phyloP scores from a whole-genome alignment of 208 protist genomes.

The Acanthamoeba sp. region DNA sequence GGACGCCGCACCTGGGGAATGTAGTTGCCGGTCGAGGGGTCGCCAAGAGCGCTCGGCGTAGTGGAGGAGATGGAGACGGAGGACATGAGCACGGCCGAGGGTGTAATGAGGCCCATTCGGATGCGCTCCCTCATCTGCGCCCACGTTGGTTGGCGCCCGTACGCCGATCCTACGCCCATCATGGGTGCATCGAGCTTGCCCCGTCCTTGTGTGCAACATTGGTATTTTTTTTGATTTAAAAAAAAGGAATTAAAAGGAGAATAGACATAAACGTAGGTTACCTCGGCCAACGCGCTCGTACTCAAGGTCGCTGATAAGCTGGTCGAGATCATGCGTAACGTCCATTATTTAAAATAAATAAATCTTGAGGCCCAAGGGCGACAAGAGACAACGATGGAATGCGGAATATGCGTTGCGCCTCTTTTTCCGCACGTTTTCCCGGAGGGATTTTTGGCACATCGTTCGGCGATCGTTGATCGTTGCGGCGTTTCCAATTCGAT shows the following conservation, averaged over 20 bases:
- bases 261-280: neutral
- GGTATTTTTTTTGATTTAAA: neutral
- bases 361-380: too few species aligned
- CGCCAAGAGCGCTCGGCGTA: neutral
- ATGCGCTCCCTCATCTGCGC: slow-evolving; percentile 27
- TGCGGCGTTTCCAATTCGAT: too few species aligned
- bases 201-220: neutral
- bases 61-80: neutral
- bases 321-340: neutral
- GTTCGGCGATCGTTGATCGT: too few species aligned
- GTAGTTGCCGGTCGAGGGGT: neutral
- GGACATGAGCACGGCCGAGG: neutral
- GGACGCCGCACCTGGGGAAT: neutral
- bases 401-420: too few species aligned
- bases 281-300: neutral
- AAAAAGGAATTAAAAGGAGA: neutral
- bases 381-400: too few species aligned
- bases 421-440: too few species aligned
- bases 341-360: neutral
- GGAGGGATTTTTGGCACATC: too few species aligned
- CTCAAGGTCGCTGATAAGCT: neutral
- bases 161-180: slow-evolving; percentile 15
- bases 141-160: slow-evolving; percentile 19
- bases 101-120: neutral
- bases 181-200: slow-evolving; percentile 9